Percentiles rank a stretch among this genome's conserved stretches.
phyloP scores from a whole-genome alignment of 352 stramenopile genomes.

The Pythium rhizo-oryzae region DNA sequence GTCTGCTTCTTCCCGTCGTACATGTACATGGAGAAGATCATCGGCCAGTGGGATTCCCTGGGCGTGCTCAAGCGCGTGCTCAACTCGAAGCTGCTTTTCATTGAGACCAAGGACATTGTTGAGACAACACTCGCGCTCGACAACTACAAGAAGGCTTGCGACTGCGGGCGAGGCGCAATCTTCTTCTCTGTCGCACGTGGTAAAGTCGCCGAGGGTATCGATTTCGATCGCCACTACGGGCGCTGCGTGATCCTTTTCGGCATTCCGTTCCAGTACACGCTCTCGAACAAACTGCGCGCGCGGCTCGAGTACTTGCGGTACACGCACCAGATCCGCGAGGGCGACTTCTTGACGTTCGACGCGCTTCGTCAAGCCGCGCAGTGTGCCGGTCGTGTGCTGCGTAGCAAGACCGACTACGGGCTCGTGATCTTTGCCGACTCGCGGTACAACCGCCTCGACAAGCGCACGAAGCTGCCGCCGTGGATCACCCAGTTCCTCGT shows the following conservation, averaged over 20 bases:
- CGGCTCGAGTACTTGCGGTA: slow-evolving; percentile 97
- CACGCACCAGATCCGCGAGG: slow-evolving; percentile 92
- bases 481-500: slow-evolving; percentile 98
- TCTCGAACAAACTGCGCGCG: slow-evolving; percentile 92
- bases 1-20: slow-evolving; percentile 99
- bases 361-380: slow-evolving; percentile 97
- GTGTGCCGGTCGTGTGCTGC: slow-evolving; percentile 97
- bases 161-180: slow-evolving; percentile 95
- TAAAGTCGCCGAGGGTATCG: slow-evolving; percentile 99
- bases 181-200: slow-evolving; percentile 99
- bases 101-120: slow-evolving; percentile 99
- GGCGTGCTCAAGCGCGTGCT: slow-evolving; percentile 94
- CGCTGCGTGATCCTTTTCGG: slow-evolving; percentile 98
- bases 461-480: slow-evolving; percentile 97
- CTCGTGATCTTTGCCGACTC: slow-evolving; percentile 99
- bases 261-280: slow-evolving; percentile 99
- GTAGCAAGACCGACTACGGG: slow-evolving; percentile 99
- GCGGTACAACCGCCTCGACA: slow-evolving; percentile 98
- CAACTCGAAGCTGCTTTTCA: slow-evolving; percentile 98
- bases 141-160: slow-evolving; percentile 98
- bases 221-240: slow-evolving; percentile 99
- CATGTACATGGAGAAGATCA: slow-evolving; percentile 99
- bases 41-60: slow-evolving; percentile 96
- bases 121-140: slow-evolving; percentile 98
- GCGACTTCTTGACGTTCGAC: slow-evolving; percentile 99